Percentiles rank a stretch among this genome's conserved stretches.
These are phyloP conservation scores for Polytolypa hystricis DNA, from an alignment of 2,329 filamentous ascomycete genomes.

Conservation along the genomic window DNA sequence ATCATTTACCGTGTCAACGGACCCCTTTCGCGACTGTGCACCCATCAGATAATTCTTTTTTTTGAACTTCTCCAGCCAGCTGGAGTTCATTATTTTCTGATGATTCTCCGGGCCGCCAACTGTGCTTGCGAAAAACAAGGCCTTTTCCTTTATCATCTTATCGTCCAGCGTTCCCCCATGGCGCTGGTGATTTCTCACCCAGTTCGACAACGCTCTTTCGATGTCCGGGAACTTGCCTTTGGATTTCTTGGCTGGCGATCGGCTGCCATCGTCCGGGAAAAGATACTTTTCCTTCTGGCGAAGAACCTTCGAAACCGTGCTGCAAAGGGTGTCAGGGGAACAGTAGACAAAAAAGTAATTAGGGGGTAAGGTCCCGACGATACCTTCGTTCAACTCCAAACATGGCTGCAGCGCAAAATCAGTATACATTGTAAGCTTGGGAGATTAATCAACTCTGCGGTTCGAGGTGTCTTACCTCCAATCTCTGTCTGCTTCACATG, in stretches of 20 bases:
- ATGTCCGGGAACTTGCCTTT: conserved; percentile 87
- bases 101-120: conserved; percentile 62
- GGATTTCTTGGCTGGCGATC: conserved; percentile 66
- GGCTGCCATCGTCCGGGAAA: conserved; percentile 64
- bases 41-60: conserved; percentile 61
- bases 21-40: conserved; percentile 44
- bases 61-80: conserved; percentile 93
- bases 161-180: conserved; percentile 65
- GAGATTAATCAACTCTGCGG: no score
- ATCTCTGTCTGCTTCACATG: conserved; percentile 92
- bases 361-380: conserved; percentile 15
- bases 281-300: conserved; percentile 92
- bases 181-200: conserved; percentile 70
- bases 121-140: conserved; percentile 65
- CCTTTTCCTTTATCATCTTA: conserved; percentile 74
- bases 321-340: conserved; percentile 31
- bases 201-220: conserved; percentile 79
- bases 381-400: conserved; percentile 98
- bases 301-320: conserved; percentile 96
- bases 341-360: conserved; percentile 12
- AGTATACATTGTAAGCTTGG: no score
- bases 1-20: conserved; percentile 49
- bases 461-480: conserved; percentile 60
- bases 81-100: conserved; percentile 57
- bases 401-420: conserved; percentile 45